Evolutionary conservation across 2,329 filamentous ascomycete genomes (phyloP).

Genomic region (Lachnellula subtilissima): DNA sequence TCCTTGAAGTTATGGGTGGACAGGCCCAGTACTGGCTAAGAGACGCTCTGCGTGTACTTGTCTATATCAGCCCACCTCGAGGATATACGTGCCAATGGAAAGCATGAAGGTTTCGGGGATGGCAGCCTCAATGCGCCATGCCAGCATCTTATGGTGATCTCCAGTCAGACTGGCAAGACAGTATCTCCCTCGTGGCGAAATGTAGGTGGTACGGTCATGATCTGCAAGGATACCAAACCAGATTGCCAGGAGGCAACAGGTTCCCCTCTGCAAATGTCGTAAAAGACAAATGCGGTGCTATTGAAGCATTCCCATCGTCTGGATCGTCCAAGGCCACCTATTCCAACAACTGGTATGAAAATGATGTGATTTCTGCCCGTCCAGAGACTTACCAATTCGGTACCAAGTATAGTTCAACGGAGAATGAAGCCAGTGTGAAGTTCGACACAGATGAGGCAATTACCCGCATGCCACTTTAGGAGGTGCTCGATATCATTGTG

Average conservation of each 20-base stretch:
- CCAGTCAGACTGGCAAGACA: conserved; percentile 45
- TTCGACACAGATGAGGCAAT: conserved; percentile 36
- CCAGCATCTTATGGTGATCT: conserved; percentile 51
- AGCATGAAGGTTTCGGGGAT: conserved; percentile 48
- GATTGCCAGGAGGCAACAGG: conserved; percentile 47
- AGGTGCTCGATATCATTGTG: conserved; percentile 44
- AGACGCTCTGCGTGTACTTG: conserved; percentile 59
- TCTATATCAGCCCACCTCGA: conserved; percentile 57
- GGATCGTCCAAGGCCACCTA: conserved; percentile 36
- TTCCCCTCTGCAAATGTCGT: conserved; percentile 36
- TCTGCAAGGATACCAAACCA: conserved; percentile 47
- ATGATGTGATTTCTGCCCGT: conserved; percentile 47
- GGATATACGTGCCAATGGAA: conserved; percentile 55
- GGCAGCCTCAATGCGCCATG: conserved; percentile 59
- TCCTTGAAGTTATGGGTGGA: conserved; percentile 51
- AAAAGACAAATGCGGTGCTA: conserved; percentile 49
- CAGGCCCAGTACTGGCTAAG: conserved; percentile 73
- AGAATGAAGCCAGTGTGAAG: conserved; percentile 39
- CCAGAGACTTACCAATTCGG: conserved; percentile 40
- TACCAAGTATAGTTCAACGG: conserved; percentile 40
- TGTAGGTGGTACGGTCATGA: conserved; percentile 48
- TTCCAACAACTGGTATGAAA: conserved; percentile 48
- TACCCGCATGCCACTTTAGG: conserved; percentile 47
- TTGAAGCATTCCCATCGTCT: conserved; percentile 53
- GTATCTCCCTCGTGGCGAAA: conserved; percentile 50